Evolutionary conservation across 140 eudicot species (phyloP).

Genomic region (Cichorium intybus): DNA sequence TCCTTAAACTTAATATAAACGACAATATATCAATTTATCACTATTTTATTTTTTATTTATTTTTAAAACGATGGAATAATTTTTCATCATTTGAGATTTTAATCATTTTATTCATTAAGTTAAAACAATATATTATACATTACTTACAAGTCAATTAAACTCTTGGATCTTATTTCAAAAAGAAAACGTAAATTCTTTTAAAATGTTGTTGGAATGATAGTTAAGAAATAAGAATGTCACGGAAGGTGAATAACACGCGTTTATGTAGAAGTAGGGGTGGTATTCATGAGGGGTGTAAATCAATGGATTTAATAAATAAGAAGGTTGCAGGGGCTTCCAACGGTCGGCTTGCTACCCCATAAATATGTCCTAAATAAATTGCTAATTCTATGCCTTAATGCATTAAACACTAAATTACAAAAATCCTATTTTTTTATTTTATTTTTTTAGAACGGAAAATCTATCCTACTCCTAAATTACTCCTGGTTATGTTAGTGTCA

Average conservation of each 20-base stretch:
- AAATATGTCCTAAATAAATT: background rate
- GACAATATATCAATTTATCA: background rate
- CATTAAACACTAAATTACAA: background rate
- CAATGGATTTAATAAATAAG: constrained; percentile 12
- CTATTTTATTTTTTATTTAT: background rate
- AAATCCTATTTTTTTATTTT: too few relatives aligned
- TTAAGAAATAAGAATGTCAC: too few relatives aligned
- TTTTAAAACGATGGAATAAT: too few relatives aligned
- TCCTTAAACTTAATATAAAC: background rate
- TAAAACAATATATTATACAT: too few relatives aligned
- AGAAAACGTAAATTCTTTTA: background rate
- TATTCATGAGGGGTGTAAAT: background rate
- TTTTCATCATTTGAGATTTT: too few relatives aligned
- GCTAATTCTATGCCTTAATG: background rate
- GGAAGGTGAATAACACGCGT: constrained; percentile 1
- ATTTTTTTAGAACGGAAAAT: too few relatives aligned
- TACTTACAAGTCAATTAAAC: too few relatives aligned
- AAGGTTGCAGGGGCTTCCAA: constrained; percentile 8
- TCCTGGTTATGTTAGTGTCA: too few relatives aligned
- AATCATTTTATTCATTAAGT: too few relatives aligned
- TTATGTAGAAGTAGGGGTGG: background rate
- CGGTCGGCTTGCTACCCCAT: constrained; percentile 12
- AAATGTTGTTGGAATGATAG: too few relatives aligned
- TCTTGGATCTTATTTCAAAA: too few relatives aligned
- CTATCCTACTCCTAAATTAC: too few relatives aligned